Percentiles rank a stretch among this genome's conserved stretches.
These are phyloP conservation scores for Silene vulgaris DNA, from an alignment of 179 eudicot species.

Conservation along the genomic window DNA sequence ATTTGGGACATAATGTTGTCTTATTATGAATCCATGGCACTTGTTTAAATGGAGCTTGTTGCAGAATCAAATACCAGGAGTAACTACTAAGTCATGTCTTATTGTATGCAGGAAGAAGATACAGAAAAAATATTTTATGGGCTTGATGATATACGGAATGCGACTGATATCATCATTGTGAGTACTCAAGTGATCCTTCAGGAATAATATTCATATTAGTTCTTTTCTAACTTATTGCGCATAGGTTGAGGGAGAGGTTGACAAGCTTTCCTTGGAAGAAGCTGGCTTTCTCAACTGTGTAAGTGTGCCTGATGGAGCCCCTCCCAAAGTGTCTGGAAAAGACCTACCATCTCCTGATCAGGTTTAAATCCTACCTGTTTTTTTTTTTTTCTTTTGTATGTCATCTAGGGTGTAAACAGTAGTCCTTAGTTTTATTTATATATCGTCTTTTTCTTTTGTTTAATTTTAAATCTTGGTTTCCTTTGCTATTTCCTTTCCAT, in stretches of 20 bases:
- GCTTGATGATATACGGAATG: slow-evolving; percentile 71
- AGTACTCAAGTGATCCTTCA: slow-evolving; percentile 22
- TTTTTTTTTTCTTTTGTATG: slow-evolving; percentile 17
- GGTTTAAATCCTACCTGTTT: slow-evolving; percentile 38
- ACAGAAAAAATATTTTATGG: slow-evolving; percentile 82
- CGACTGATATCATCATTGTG: slow-evolving; percentile 75
- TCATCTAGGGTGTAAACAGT: neutral
- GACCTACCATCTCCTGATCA: slow-evolving; percentile 61
- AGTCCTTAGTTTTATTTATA: neutral
- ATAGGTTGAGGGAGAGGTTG: slow-evolving; percentile 98
- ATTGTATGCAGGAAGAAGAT: slow-evolving; percentile 56
- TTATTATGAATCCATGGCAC: neutral
- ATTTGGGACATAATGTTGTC: neutral
- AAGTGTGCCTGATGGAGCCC: slow-evolving; percentile 99
- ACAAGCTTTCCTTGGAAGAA: slow-evolving; percentile 97
- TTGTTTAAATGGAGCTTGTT: neutral
- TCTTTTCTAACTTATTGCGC: slow-evolving; percentile 21
- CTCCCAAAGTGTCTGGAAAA: slow-evolving; percentile 58
- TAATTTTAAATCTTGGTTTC: neutral
- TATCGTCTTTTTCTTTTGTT: no score
- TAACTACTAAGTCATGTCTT: slow-evolving; percentile 4
- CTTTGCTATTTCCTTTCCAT: neutral
- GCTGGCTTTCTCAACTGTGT: slow-evolving; percentile 92
- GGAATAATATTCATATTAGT: neutral
- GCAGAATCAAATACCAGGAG: neutral